phyloP scores from a whole-genome alignment of 495 filamentous ascomycete genomes.

The Aspergillus wentii region DNA sequence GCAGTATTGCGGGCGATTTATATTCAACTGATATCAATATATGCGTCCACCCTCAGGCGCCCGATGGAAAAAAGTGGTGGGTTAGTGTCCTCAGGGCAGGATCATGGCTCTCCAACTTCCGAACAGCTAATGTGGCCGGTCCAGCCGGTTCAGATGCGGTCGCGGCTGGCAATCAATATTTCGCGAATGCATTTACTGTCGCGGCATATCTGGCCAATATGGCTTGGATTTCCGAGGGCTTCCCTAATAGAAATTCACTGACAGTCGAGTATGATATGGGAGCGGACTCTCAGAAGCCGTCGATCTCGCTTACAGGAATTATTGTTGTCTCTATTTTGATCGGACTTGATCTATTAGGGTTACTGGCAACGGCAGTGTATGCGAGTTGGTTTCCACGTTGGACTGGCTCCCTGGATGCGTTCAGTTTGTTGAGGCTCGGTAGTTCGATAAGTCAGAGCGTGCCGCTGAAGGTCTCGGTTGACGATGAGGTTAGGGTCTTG shows the following conservation, averaged over 20 bases:
- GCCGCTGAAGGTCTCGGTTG: background rate
- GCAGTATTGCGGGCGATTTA: background rate
- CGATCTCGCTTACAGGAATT: slow-evolving; percentile 11
- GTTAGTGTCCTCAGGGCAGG: background rate
- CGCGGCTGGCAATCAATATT: background rate
- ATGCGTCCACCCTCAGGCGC: too few species aligned
- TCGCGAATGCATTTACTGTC: background rate
- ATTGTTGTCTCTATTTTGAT: slow-evolving; percentile 19
- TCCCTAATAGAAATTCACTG: background rate
- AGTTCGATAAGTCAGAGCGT: background rate
- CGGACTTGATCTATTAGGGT: slow-evolving; percentile 8
- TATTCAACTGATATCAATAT: too few species aligned
- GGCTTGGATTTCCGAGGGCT: background rate
- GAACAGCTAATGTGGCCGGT: background rate
- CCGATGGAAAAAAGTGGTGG: too few species aligned
- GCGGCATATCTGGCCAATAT: slow-evolving; percentile 2
- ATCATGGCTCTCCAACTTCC: background rate
- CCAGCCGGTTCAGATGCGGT: too few species aligned
- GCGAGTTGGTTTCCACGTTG: slow-evolving; percentile 12
- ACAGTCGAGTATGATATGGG: slow-evolving; percentile 3
- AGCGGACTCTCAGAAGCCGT: slow-evolving; percentile 13
- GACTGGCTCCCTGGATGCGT: slow-evolving; percentile 16
- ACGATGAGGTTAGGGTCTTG: background rate
- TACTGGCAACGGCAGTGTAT: slow-evolving; percentile 18
- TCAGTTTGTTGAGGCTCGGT: background rate